Evolutionary conservation across 2,329 filamentous ascomycete genomes (phyloP).

Genomic region (Ilyonectria mors-panacis): DNA sequence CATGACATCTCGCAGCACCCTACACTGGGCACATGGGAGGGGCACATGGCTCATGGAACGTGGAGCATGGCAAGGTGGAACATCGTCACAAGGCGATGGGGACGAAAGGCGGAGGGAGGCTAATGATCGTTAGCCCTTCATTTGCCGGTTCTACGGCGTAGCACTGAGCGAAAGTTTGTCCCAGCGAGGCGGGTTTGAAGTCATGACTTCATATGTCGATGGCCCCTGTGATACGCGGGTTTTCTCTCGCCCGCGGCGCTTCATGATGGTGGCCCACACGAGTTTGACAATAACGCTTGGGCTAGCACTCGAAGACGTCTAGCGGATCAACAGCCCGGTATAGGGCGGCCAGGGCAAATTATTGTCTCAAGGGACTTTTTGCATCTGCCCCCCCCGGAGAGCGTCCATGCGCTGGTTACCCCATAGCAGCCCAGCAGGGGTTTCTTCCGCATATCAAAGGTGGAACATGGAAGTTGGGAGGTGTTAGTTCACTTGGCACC

Average conservation of each 20-base stretch:
- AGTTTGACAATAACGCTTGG: not conserved
- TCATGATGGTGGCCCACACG: not conserved
- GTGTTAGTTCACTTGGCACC: too few relatives aligned
- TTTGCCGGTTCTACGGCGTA: not conserved
- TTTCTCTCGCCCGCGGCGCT: not conserved
- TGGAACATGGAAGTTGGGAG: too few relatives aligned
- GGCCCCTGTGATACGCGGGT: not conserved
- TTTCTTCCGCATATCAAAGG: too few relatives aligned
- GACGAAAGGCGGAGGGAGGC: not conserved
- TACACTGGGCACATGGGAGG: not conserved
- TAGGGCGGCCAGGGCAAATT: not conserved
- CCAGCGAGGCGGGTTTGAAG: not conserved
- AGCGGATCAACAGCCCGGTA: not conserved
- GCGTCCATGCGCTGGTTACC: slow-evolving; percentile 1
- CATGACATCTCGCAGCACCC: not conserved
- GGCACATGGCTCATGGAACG: not conserved
- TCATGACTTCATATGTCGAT: not conserved
- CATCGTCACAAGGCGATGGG: not conserved
- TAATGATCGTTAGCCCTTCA: not conserved
- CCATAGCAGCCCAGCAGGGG: slow-evolving; percentile 3
- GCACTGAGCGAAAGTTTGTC: not conserved
- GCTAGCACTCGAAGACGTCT: not conserved
- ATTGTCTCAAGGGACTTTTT: slow-evolving; percentile 3
- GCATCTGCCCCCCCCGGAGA: not conserved
- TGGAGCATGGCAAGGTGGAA: not conserved